A percentile compares a stretch with the other conserved stretches of the same genome.
Conservation (phyloP, 805 yeast species). For the Candida hispaniensis region DNA sequence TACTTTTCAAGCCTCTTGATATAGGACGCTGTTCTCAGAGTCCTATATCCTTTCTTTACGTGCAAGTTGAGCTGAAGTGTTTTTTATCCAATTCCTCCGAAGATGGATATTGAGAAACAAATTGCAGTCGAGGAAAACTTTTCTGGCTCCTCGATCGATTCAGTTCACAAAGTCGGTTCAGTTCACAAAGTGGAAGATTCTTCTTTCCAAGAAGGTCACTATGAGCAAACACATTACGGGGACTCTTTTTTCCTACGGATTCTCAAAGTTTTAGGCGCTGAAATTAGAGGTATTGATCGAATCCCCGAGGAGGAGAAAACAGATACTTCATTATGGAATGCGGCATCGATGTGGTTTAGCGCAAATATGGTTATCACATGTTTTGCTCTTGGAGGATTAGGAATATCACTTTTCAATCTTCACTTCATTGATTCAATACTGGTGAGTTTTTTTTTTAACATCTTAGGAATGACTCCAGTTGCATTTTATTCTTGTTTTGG, state of each 20-base stretch:
- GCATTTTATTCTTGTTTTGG: conserved; percentile 80
- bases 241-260: conserved; percentile 5
- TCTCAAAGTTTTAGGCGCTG: conserved; percentile 28
- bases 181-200: conserved; percentile 16
- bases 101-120: conserved; percentile 18
- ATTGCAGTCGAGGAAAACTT: conserved; percentile 9
- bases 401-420: conserved; percentile 52
- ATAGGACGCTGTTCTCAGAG: no score
- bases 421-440: conserved; percentile 64
- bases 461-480: conserved; percentile 66
- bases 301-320: conserved; percentile 70
- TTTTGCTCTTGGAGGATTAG: conserved; percentile 64
- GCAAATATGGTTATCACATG: conserved; percentile 85
- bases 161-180: conserved; percentile 1
- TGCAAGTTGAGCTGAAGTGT: no score
- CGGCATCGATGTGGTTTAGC: conserved; percentile 85
- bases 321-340: conserved; percentile 52
- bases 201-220: conserved; percentile 4
- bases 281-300: conserved; percentile 69
- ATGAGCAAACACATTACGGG: conserved; percentile 9
- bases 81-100: no score
- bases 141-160: conserved; percentile 8
- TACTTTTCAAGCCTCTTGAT: no score
- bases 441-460: conserved; percentile 58
- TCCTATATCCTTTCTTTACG: no score